Evolutionary conservation across 176 grass and related monocot species (phyloP).

Genomic region (Phragmites australis): DNA sequence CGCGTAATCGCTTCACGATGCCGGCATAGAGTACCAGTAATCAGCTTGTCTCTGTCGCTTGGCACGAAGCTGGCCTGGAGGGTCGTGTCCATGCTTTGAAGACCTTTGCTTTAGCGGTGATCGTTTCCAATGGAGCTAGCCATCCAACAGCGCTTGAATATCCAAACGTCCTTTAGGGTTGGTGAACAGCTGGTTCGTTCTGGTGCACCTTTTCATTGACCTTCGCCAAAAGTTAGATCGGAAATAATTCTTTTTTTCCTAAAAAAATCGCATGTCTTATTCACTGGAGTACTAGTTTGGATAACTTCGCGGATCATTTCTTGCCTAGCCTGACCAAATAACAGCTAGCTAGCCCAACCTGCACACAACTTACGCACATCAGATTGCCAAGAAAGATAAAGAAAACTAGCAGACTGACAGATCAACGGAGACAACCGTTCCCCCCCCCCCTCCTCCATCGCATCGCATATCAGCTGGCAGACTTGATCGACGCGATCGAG

Average conservation of each 20-base stretch:
- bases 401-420: background rate
- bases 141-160: background rate
- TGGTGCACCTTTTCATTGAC: background rate
- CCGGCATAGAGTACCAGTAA: too few species aligned
- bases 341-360: background rate
- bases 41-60: background rate
- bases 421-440: background rate
- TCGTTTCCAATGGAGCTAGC: background rate
- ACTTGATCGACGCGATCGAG: background rate
- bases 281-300: background rate
- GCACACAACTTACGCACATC: background rate
- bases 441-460: background rate
- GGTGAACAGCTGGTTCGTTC: constrained; percentile 24
- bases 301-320: background rate
- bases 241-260: background rate
- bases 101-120: background rate
- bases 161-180: background rate
- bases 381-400: background rate
- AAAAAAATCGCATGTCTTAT: background rate
- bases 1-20: too few species aligned
- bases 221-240: background rate
- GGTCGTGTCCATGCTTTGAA: background rate
- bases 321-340: constrained; percentile 16
- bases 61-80: background rate
- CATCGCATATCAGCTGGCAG: background rate